phyloP scores from a whole-genome alignment of 306 rosid species.

The Purshia tridentata region DNA sequence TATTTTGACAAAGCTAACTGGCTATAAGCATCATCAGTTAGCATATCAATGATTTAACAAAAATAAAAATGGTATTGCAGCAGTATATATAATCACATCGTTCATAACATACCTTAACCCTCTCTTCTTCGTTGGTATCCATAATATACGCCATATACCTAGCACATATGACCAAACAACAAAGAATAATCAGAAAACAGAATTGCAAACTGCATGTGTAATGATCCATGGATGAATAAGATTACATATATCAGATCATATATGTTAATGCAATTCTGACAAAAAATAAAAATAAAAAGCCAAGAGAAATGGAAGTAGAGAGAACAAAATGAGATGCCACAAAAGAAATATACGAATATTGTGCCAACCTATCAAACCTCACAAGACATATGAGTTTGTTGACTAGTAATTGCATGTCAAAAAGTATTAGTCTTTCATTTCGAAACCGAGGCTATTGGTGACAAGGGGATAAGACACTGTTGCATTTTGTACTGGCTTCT shows the following conservation, averaged over 20 bases:
- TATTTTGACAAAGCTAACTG: background rate
- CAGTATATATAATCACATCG: background rate
- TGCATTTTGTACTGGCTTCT: background rate
- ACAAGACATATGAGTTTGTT: background rate
- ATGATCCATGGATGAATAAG: background rate
- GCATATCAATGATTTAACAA: background rate
- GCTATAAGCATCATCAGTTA: conserved; percentile 3
- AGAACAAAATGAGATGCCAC: background rate
- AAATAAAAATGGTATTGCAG: background rate
- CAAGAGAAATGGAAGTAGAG: background rate
- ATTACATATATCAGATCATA: background rate
- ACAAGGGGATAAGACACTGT: background rate
- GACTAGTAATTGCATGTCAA: background rate
- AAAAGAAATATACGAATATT: background rate
- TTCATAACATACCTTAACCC: conserved; percentile 62
- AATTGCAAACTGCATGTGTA: background rate
- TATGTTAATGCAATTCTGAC: background rate
- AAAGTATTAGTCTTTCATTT: background rate
- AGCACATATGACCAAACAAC: conserved; percentile 23
- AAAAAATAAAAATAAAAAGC: background rate
- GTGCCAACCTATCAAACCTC: background rate
- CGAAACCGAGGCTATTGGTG: background rate
- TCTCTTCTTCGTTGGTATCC: conserved; percentile 99
- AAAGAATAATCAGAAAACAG: conserved; percentile 4
- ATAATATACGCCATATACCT: conserved; percentile 99